Conservation (phyloP, 2,329 filamentous ascomycete genomes). For the Keithomyces neogunnii region DNA sequence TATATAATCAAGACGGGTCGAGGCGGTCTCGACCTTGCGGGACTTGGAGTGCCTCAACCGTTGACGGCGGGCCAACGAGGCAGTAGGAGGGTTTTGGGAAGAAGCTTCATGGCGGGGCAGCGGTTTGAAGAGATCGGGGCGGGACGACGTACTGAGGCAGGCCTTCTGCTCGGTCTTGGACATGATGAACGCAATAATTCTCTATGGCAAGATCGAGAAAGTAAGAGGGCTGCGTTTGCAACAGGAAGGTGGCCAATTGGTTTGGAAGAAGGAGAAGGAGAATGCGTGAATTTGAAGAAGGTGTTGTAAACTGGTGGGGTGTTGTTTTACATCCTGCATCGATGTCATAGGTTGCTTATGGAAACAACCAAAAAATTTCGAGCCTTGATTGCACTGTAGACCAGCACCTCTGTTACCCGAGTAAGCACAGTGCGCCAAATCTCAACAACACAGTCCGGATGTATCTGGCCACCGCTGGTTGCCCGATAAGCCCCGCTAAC, state of each 20-base stretch:
- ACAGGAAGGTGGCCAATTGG: conserved; percentile 1
- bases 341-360: neutral
- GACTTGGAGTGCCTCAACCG: conserved; percentile 1
- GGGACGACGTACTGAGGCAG: conserved; percentile 49
- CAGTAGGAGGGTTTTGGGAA: conserved; percentile 6
- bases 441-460: too few species aligned
- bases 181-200: conserved; percentile 27
- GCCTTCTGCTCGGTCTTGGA: conserved; percentile 50
- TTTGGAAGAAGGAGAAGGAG: neutral
- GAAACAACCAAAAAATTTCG: neutral
- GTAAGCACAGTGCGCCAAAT: neutral
- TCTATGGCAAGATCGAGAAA: neutral
- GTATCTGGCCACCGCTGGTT: neutral
- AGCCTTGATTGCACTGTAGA: conserved; percentile 3
- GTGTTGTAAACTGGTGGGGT: conserved; percentile 6
- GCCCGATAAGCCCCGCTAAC: neutral
- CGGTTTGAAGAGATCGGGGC: conserved; percentile 19
- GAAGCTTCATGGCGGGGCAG: conserved; percentile 12
- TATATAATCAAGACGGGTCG: conserved; percentile 25
- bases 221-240: neutral
- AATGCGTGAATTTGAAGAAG: conserved; percentile 6
- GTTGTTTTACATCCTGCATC: conserved; percentile 3
- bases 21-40: neutral
- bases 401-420: neutral
- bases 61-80: conserved; percentile 12